Evolutionary conservation across 1,139 yeast genomes (phyloP).

Genomic region (Torulaspora globosa): DNA sequence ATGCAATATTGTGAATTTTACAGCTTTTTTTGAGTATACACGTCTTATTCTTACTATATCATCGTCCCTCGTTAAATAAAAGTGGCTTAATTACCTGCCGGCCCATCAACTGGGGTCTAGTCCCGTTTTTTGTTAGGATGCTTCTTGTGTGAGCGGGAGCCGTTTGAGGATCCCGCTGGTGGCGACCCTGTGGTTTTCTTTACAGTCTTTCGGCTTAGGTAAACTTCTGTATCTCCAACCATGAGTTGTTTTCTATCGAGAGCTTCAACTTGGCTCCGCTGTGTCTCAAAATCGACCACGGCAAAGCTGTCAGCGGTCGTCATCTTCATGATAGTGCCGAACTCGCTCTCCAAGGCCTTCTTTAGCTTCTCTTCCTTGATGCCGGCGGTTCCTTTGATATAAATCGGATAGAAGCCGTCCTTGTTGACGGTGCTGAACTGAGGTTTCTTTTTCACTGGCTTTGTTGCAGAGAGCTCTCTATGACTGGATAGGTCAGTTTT

Average conservation of each 20-base stretch:
- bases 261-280: slow-evolving; percentile 33
- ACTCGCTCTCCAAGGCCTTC: slow-evolving; percentile 26
- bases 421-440: slow-evolving; percentile 29
- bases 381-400: slow-evolving; percentile 32
- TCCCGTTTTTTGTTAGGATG: slow-evolving; percentile 13
- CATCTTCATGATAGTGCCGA: slow-evolving; percentile 33
- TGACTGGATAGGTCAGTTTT: slow-evolving; percentile 19
- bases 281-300: slow-evolving; percentile 34
- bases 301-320: slow-evolving; percentile 34
- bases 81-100: not conserved
- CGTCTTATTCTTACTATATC: slow-evolving; percentile 1
- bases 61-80: slow-evolving; percentile 2
- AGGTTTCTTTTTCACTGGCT: slow-evolving; percentile 24
- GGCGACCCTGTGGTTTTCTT: slow-evolving; percentile 22
- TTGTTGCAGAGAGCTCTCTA: slow-evolving; percentile 20
- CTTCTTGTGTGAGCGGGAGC: slow-evolving; percentile 15
- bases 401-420: slow-evolving; percentile 34
- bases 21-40: slow-evolving; percentile 1
- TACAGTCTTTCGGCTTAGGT: slow-evolving; percentile 29
- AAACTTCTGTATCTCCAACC: slow-evolving; percentile 26
- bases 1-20: not conserved
- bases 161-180: slow-evolving; percentile 11
- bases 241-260: slow-evolving; percentile 28
- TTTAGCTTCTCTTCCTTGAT: slow-evolving; percentile 29
- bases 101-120: not conserved